Evolutionary conservation across 78 protist species (phyloP).

Genomic region (Pigoraptor vietnamica): DNA sequence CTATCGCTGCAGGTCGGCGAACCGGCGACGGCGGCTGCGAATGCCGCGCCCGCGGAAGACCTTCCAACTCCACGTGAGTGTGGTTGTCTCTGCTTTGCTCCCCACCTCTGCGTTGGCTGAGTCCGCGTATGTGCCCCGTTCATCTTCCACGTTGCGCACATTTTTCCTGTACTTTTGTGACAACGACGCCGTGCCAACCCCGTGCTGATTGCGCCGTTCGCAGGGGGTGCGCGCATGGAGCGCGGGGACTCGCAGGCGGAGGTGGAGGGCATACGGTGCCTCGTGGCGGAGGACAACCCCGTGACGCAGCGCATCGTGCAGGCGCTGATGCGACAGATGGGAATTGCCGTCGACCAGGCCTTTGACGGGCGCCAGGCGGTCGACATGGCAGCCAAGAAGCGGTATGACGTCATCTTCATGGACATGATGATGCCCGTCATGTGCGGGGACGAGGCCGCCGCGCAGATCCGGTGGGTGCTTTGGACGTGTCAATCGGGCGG

Average conservation of each 20-base stretch:
- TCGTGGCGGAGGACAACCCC: constrained; percentile 14
- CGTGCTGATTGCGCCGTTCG: too few species aligned
- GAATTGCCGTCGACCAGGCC: background rate
- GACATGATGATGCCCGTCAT: constrained; percentile 22
- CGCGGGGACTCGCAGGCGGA: background rate
- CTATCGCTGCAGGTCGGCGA: too few species aligned
- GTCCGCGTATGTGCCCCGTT: too few species aligned
- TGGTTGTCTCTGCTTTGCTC: too few species aligned
- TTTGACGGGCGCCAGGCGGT: background rate
- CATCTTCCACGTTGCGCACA: too few species aligned
- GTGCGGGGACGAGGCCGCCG: background rate
- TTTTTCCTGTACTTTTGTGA: too few species aligned
- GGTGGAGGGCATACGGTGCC: background rate
- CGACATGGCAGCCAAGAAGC: background rate
- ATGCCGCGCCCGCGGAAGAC: too few species aligned
- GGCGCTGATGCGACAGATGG: background rate
- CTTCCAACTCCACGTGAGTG: too few species aligned
- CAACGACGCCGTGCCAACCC: too few species aligned
- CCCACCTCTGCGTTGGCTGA: too few species aligned
- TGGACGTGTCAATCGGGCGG: background rate
- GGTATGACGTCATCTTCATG: constrained; percentile 10
- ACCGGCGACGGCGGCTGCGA: too few species aligned
- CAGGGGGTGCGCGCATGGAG: too few species aligned
- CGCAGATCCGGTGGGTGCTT: background rate
- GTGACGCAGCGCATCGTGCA: constrained; percentile 8